Conservation (phyloP, 2,329 filamentous ascomycete genomes). For the Podosphaera xanthii region DNA sequence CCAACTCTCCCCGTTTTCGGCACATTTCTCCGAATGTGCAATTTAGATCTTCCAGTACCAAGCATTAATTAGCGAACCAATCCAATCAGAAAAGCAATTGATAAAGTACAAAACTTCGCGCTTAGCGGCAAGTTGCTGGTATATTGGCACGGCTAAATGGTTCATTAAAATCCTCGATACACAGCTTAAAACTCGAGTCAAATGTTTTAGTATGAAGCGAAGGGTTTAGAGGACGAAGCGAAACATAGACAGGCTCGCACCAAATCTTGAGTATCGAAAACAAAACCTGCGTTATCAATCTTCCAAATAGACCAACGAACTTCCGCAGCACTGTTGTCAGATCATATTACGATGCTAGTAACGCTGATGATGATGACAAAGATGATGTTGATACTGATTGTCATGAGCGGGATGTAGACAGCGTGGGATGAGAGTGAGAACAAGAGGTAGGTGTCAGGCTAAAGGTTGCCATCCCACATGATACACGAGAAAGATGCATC, state of each 20-base stretch:
- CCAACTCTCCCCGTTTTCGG: conserved; percentile 3
- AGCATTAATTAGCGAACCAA: background rate
- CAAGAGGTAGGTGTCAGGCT: no score
- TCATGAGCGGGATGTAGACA: no score
- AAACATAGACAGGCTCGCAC: background rate
- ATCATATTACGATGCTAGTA: no score
- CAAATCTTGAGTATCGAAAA: background rate
- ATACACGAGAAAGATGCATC: no score
- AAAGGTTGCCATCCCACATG: no score
- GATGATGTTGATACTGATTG: no score
- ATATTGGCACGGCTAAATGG: background rate
- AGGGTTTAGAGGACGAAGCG: background rate
- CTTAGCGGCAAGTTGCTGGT: conserved; percentile 1
- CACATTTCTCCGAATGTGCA: conserved; percentile 1
- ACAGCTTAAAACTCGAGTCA: conserved; percentile 1
- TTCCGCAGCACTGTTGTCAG: no score
- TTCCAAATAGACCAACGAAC: background rate
- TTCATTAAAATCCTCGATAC: background rate
- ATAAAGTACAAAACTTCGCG: background rate
- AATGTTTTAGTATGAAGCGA: conserved; percentile 2
- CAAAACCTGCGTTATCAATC: background rate
- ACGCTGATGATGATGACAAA: no score
- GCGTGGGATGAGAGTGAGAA: no score
- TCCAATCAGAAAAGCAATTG: conserved; percentile 3
- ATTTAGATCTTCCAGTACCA: background rate